phyloP scores from a whole-genome alignment of 1,284 basidiomycete species.

The Golubevia sp. region DNA sequence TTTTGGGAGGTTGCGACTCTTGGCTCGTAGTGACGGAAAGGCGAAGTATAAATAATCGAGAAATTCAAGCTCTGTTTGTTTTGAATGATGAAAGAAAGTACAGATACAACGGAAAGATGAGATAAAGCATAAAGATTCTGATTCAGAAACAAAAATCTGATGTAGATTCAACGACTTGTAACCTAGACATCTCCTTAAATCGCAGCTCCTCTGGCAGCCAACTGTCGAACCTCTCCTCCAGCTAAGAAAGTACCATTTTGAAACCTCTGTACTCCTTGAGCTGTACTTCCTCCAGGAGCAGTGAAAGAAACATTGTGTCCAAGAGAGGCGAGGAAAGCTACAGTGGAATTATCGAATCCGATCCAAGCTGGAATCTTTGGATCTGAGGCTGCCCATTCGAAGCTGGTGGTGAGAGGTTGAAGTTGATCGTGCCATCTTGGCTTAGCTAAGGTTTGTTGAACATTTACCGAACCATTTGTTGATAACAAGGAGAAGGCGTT shows the following conservation, averaged over 20 bases:
- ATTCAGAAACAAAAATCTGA: too few species aligned
- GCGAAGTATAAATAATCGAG: too few species aligned
- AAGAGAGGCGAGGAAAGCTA: slow-evolving; percentile 36
- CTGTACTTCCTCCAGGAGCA: slow-evolving; percentile 32
- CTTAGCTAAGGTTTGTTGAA: slow-evolving; percentile 40
- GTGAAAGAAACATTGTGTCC: slow-evolving; percentile 60
- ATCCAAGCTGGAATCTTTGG: slow-evolving; percentile 33
- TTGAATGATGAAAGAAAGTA: too few species aligned
- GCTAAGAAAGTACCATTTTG: slow-evolving; percentile 23
- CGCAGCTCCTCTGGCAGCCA: slow-evolving; percentile 40
- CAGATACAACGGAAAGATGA: too few species aligned
- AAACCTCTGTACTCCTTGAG: slow-evolving; percentile 36
- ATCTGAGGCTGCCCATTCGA: slow-evolving; percentile 48
- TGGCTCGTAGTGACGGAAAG: too few species aligned
- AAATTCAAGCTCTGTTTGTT: too few species aligned
- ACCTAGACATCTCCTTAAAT: slow-evolving; percentile 17
- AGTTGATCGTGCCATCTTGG: slow-evolving; percentile 65
- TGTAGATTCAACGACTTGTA: too few species aligned
- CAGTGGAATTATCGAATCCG: slow-evolving; percentile 62
- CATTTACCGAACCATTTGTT: slow-evolving; percentile 32
- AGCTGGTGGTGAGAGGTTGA: slow-evolving; percentile 44
- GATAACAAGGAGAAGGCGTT: slow-evolving; percentile 44
- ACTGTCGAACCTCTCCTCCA: slow-evolving; percentile 43
- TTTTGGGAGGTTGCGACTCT: too few species aligned
- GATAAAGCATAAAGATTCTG: too few species aligned